Base-by-base conservation (phyloP, 768 basidiomycete genomes). In the Zangia roseola region DNA sequence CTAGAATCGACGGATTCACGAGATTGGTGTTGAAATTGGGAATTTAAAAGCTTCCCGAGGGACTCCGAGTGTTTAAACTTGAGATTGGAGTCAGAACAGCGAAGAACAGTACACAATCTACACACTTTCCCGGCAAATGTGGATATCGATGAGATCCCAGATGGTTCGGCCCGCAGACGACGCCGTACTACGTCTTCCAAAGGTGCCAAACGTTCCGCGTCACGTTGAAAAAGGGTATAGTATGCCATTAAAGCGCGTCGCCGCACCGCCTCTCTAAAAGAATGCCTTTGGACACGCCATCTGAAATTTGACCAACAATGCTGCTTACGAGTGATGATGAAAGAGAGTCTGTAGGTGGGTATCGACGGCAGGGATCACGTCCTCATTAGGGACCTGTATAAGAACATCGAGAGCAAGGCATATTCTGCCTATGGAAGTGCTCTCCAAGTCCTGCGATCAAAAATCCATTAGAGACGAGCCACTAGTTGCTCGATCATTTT, bases 281-380 rank as follows among this genome's bases (percentile, higher is more conserved):
- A 49, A 42, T 10, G 39, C 23, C 30, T 48, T 54, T 36, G 40
- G 47, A 49, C 37, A 44, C 31, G 48, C 33, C 41, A 34, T n/a
- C 23, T 3, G 19, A 19, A 20, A 28, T 44, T 47, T 38, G 36
- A 45, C 38, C 43, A n/a, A 52, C 62, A 63, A 74, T 67, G 61
- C 68, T 41, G 80, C 88, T 81, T 74, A 92, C 91, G 84, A 84
- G 56, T 79, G 77, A 62, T 91, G 86, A 28, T 79, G 80, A 17
- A 91, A 73, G 10, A 93, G 73, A 47, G 82, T 76, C 31, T 78
- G 74, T 6, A 93, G 65, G 42, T 81, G 82, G 19, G 75, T 68
- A 59, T 86, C 83, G 5, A 92, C 77, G 2, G 91, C 91, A 12
- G 91, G 90, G 47, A 90, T 77, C 42, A 87, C 76, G 51, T 88